Base-by-base conservation (phyloP, 2,329 filamentous ascomycete genomes). In the Aureobasidium subglaciale region DNA sequence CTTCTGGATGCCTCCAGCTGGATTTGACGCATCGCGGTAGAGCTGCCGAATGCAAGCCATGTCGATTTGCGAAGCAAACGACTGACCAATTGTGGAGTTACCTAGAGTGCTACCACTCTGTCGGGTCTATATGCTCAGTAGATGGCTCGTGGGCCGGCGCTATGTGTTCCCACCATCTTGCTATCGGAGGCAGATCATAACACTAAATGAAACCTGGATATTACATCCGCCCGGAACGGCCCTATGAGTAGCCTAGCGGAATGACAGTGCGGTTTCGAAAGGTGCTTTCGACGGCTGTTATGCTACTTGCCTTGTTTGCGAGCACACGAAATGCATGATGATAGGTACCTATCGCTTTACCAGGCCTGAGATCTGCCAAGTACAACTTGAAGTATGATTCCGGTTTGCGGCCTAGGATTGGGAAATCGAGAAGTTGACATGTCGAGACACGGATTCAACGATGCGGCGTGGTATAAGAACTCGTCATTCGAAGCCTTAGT, bases 231-330 rank as follows among this genome's bases (percentile, higher is more conserved):
- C 11, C 35, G 48, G 48, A 35, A 52, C 34, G 48, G 48, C 35
- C 34, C 48, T 32, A 35, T 35, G 16, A 32, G n/a, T 16, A 35
- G 37, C 38, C 37, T 25, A 35, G 27, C 22, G 38, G 38, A 42
- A 15, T 29, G 20, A 25, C 15, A 43, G 10, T 13, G n/a, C 27
- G 32, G 37, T 43, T 43, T 54, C 38, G 30, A 35, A 54, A 22
- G 35, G 27, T 20, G 27, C 3, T 42, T 42, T 43, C 18, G 37
- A 42, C 20, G 27, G 15, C 29, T 42, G 15, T 43, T 9, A 37
- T 42, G 29, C 38, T 43, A 54, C 38, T 54, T 43, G 50, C 50
- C 37, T 54, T 54, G 38, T 54, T 43, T 43, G 50, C 40, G 38
- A 42, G 50, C 38, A 38, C 34, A 52, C 46, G 41, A 15, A 4